Base-by-base conservation (phyloP, 345 rosid species). In the Fremontodendron californicum region DNA sequence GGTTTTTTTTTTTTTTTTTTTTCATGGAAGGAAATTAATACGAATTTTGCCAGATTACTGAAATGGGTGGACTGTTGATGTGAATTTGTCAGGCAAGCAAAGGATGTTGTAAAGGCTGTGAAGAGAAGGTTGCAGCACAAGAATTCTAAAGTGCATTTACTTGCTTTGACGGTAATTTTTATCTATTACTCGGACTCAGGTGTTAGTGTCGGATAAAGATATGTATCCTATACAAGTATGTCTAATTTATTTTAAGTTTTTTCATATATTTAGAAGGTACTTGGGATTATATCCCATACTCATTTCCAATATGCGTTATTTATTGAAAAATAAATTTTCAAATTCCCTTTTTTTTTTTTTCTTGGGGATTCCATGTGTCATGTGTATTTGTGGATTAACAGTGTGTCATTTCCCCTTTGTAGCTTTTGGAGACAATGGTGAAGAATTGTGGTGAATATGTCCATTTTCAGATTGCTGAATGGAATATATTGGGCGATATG, bases 381-480 rank as follows among this genome's bases (percentile, higher is more conserved):
- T 3, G 15, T 27, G 29, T 74, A 33, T 71, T 70, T 5, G 27
- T 46, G 35, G 39, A 43, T 64, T 75, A 16, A 74, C 25, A 71
- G 37, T 0, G 5, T 19, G 27, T 8, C 5, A 3, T 66, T 13
- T 76, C 19, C 76, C 48, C 0, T 76, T 37, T 83, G 76, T 57
- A 96, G 98, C 98, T 96, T 77, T 85, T 96, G 87, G 98, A 96
- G 86, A 90, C 98, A 0, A 85, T 94, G 93, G 93, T 96, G 71
- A 94, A 94, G 88, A 96, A 96, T 81, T 96, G 99, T 58, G 96
- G 99, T 77, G 99, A 94, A 73, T 84, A 77, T 77, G 87, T 94
- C 73, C 99, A 94, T 81, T 89, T 85, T 81, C 97, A 92, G 86
- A 92, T 94, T 84, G 92, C 89, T 0, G 98, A 96, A 81, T 92